These are phyloP conservation scores for Dactylellina drechsleri DNA, from an alignment of 2,329 filamentous ascomycete species.

Conservation along the genomic window DNA sequence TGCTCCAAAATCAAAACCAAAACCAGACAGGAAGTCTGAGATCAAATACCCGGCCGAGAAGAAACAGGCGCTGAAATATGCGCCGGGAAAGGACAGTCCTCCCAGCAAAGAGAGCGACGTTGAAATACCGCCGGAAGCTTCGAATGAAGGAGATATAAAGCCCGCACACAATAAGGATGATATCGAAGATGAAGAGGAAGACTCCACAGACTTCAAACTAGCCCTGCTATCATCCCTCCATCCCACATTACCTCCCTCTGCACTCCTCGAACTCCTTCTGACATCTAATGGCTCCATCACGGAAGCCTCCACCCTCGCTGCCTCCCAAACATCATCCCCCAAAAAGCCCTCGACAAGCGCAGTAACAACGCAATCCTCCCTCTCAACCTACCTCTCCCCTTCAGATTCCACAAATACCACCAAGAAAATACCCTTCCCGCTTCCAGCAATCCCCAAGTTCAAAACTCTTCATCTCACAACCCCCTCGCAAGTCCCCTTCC, in stretches of 20 bases:
- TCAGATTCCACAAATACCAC: conserved; percentile 1
- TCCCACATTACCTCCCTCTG: conserved; percentile 71
- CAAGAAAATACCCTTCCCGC: conserved; percentile 66
- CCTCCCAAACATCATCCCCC: conserved; percentile 58
- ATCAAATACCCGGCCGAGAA: conserved; percentile 4
- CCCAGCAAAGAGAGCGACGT: not conserved
- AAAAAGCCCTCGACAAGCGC: conserved; percentile 41
- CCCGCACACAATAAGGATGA: not conserved
- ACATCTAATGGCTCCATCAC: conserved; percentile 80
- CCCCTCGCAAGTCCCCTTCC: conserved; percentile 83
- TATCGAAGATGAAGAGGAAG: conserved; percentile 69
- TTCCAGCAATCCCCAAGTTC: conserved; percentile 70
- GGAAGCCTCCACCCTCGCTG: conserved; percentile 66
- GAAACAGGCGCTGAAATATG: conserved; percentile 36
- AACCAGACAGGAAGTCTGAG: not conserved
- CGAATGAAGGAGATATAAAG: not conserved
- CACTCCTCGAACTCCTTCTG: conserved; percentile 80
- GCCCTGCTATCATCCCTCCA: conserved; percentile 83
- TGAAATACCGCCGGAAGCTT: not conserved
- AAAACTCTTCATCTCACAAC: conserved; percentile 85
- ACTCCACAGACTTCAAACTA: conserved; percentile 85
- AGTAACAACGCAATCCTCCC: conserved; percentile 56
- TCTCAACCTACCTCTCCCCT: conserved; percentile 57
- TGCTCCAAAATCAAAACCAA: conserved; percentile 12
- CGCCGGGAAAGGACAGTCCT: not conserved